Evolutionary conservation across 306 rosid species (phyloP), one percentile per base, ranked within the genome.

Genomic region (Cucumis hystrix): DNA sequence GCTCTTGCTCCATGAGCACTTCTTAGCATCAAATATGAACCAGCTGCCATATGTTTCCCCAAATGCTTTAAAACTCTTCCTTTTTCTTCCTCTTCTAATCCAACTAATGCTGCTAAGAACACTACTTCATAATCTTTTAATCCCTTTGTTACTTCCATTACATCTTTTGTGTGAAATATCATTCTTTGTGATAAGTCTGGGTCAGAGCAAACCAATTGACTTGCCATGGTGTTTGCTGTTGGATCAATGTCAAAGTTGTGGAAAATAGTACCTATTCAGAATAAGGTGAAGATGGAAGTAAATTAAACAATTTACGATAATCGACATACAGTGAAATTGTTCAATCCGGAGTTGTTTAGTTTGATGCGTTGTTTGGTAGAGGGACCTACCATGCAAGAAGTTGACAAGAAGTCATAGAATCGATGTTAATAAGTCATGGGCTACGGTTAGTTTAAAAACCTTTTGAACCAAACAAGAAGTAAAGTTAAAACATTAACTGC

Each of bases 1-100:
- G 72, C 83, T 55, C 86, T 62, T 61, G 86, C 86, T 1, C 83
- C 86, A 55, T 83, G 81, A 10, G 86, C 86, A 72, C 86, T 83
- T 49, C 86, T 83, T 25, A 80, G 33, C 83, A 83, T 35, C 41
- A 83, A 71, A 60, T 64, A 59, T 54, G 86, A 78, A 4, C 86
- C 83, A 0, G 81, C 61, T 4, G 83, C 80, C 83, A 83, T 76
- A 37, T 79, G 33, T 43, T 83, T 80, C 17, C 81, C 78, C 47
- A 83, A 77, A 61, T 83, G 86, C 52, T 64, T 74, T 1, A 83
- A 61, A 35, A 83, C 79, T 9, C 21, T 28, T 16, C 28, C 49
- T n/a, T 83, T 83, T 12, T 83, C 86, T 39, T 79, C 76, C 81
- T 83, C 64, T 33, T 70, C 56, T 75, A 79, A n/a, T 3, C 86